These are phyloP conservation scores for Linnemannia schmuckeri DNA, from an alignment of 192 early-diverging fungal species.

Conservation along the genomic window DNA sequence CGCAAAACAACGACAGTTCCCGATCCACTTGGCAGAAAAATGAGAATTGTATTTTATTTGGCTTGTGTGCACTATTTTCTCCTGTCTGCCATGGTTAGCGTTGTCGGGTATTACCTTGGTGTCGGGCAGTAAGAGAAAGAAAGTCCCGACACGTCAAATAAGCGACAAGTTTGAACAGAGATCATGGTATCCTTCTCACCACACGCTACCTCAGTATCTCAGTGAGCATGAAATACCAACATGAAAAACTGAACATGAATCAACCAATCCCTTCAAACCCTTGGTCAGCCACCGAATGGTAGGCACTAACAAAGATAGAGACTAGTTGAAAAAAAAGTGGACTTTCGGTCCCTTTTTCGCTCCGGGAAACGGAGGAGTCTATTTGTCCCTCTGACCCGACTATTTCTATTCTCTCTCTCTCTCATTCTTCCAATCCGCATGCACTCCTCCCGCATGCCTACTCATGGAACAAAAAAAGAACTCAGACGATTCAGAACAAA, in stretches of 20 bases:
- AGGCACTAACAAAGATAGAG: too few relatives aligned
- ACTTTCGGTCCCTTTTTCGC: slow-evolving; percentile 4
- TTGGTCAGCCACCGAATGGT: too few relatives aligned
- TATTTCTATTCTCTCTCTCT: not conserved
- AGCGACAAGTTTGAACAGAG: not conserved
- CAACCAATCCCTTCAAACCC: too few relatives aligned
- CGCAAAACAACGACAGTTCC: not conserved
- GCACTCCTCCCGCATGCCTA: not conserved
- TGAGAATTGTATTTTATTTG: not conserved
- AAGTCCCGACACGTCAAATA: too few relatives aligned
- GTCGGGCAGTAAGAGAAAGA: too few relatives aligned
- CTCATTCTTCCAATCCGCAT: not conserved
- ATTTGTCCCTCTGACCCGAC: not conserved
- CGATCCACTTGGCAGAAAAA: not conserved
- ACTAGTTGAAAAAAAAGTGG: not conserved
- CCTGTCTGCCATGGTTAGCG: not conserved
- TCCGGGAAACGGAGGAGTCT: not conserved
- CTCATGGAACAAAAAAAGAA: not conserved
- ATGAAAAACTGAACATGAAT: not conserved
- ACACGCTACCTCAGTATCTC: not conserved
- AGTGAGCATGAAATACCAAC: not conserved
- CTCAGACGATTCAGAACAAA: not conserved
- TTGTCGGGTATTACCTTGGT: too few relatives aligned
- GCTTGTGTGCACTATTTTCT: not conserved
- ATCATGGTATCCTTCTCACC: not conserved